phyloP scores from a whole-genome alignment of 2,329 filamentous ascomycete species.

The Phialophora macrospora region DNA sequence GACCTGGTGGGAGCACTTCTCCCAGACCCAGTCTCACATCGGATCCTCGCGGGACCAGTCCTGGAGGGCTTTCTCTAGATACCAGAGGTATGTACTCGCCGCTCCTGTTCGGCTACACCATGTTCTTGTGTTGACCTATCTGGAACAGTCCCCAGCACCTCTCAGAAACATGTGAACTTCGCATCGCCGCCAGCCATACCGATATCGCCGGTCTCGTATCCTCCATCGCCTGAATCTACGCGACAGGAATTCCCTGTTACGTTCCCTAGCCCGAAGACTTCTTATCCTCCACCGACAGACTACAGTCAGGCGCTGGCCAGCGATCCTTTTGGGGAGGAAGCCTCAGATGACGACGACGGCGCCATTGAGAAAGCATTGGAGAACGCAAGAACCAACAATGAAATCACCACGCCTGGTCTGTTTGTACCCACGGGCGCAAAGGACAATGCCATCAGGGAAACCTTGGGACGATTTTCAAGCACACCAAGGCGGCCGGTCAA shows the following conservation, averaged over 20 bases:
- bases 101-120: neutral
- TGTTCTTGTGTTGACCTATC: slow-evolving; percentile 7
- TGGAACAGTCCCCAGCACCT: slow-evolving; percentile 23
- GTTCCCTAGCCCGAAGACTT: slow-evolving; percentile 24
- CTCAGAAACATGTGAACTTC: slow-evolving; percentile 39
- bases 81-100: slow-evolving; percentile 34
- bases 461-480: slow-evolving; percentile 37
- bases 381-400: slow-evolving; percentile 39
- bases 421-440: neutral
- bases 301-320: slow-evolving; percentile 41
- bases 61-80: slow-evolving; percentile 33
- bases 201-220: slow-evolving; percentile 38
- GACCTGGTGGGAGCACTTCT: slow-evolving; percentile 42
- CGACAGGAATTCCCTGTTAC: slow-evolving; percentile 33
- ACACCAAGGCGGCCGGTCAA: slow-evolving; percentile 21
- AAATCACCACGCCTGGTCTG: slow-evolving; percentile 25
- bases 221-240: slow-evolving; percentile 39
- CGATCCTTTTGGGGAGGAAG: slow-evolving; percentile 49
- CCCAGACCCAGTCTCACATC: slow-evolving; percentile 30
- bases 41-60: slow-evolving; percentile 34
- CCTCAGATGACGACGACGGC: slow-evolving; percentile 41
- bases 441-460: slow-evolving; percentile 34
- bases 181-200: slow-evolving; percentile 37
- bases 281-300: slow-evolving; percentile 20
- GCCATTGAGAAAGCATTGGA: slow-evolving; percentile 39